phyloP scores from a whole-genome alignment of 805 yeast genomes.

The Barnettozyma wickerhamii region DNA sequence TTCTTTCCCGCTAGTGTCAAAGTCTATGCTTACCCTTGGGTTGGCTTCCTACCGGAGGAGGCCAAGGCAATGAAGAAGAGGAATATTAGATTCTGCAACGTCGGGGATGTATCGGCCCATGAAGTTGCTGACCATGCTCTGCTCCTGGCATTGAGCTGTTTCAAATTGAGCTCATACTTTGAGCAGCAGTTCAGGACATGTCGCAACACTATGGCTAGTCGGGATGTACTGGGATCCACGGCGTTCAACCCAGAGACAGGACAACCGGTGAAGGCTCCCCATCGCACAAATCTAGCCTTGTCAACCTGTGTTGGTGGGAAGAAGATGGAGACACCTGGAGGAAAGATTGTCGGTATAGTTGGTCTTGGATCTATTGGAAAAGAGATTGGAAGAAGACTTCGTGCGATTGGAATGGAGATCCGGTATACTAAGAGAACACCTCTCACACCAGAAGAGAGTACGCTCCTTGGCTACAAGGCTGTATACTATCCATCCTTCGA shows the following conservation, averaged over 20 bases:
- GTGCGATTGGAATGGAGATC: constrained; percentile 59
- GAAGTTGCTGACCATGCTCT: constrained; percentile 75
- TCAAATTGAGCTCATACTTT: constrained; percentile 51
- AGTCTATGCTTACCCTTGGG: constrained; percentile 52
- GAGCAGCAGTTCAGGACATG: constrained; percentile 36
- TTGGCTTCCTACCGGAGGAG: constrained; percentile 55
- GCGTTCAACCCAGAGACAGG: constrained; percentile 31
- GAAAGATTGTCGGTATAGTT: constrained; percentile 56
- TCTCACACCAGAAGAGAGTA: constrained; percentile 31
- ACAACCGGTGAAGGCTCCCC: constrained; percentile 23
- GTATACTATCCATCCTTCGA: constrained; percentile 43
- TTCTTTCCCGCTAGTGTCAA: constrained; percentile 43
- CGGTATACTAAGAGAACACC: constrained; percentile 55
- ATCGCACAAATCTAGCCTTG: constrained; percentile 34
- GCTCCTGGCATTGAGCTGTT: constrained; percentile 51
- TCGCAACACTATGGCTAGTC: constrained; percentile 42
- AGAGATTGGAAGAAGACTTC: constrained; percentile 52
- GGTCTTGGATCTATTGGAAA: constrained; percentile 79
- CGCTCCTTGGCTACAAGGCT: constrained; percentile 41
- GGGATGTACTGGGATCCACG: constrained; percentile 35
- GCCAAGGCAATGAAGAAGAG: constrained; percentile 38
- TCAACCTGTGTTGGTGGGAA: constrained; percentile 45
- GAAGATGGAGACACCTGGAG: constrained; percentile 46
- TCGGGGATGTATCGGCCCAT: constrained; percentile 52
- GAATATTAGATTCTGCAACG: constrained; percentile 55